These are phyloP conservation scores for Termitomyces heimii DNA, from an alignment of 768 basidiomycete genomes.

Conservation along the genomic window DNA sequence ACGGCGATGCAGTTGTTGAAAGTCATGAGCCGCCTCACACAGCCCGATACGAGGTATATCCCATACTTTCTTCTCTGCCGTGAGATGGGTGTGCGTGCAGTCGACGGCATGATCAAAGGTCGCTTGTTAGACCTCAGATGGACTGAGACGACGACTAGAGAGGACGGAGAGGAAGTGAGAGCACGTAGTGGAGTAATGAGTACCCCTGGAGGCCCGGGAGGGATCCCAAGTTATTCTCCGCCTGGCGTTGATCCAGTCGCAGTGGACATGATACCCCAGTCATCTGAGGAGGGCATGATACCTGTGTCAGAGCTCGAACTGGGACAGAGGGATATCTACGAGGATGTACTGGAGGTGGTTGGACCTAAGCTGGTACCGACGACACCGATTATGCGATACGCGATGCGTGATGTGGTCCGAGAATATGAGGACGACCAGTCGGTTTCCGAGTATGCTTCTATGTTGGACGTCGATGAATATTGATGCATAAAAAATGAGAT, in stretches of 20 bases:
- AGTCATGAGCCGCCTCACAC: slow-evolving; percentile 75
- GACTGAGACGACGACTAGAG: slow-evolving; percentile 64
- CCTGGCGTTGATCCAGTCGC: slow-evolving; percentile 36
- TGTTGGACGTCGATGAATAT: slow-evolving; percentile 62
- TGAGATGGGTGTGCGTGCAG: slow-evolving; percentile 77
- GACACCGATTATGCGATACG: slow-evolving; percentile 77
- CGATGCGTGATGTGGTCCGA: slow-evolving; percentile 78
- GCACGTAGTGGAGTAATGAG: slow-evolving; percentile 16
- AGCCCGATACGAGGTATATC: slow-evolving; percentile 55
- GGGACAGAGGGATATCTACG: slow-evolving; percentile 36
- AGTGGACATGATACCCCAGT: slow-evolving; percentile 24
- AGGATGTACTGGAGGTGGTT: slow-evolving; percentile 51
- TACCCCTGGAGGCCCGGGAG: not conserved
- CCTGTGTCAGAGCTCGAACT: slow-evolving; percentile 35
- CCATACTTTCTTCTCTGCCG: slow-evolving; percentile 80
- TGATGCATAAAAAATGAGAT: not conserved
- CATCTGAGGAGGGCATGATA: slow-evolving; percentile 23
- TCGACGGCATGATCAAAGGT: slow-evolving; percentile 81
- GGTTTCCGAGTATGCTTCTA: slow-evolving; percentile 73
- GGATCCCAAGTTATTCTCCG: slow-evolving; percentile 11
- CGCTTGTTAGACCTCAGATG: slow-evolving; percentile 71
- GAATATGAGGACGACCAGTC: slow-evolving; percentile 78
- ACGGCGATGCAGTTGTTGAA: slow-evolving; percentile 74
- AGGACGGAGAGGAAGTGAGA: slow-evolving; percentile 31
- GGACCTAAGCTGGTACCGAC: slow-evolving; percentile 74